Conservation (phyloP, 2,329 filamentous ascomycete species). For the Phaeosphaeriaceae sp. region DNA sequence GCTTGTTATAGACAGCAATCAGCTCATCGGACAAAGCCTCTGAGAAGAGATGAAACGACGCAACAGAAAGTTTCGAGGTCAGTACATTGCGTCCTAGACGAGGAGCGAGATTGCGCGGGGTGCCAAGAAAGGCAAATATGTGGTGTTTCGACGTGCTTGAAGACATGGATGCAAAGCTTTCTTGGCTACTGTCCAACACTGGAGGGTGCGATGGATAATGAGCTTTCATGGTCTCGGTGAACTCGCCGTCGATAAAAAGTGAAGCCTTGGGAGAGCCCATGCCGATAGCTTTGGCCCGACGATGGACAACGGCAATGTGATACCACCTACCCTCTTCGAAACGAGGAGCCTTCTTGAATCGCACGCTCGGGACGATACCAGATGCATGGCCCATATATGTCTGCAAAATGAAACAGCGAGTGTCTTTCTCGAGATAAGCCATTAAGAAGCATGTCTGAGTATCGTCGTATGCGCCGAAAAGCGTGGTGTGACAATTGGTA, state of each 20-base stretch:
- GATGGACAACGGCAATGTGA: slow-evolving; percentile 88
- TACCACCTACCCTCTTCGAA: slow-evolving; percentile 88
- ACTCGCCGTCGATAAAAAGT: slow-evolving; percentile 91
- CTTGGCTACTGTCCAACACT: slow-evolving; percentile 66
- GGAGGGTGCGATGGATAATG: slow-evolving; percentile 83
- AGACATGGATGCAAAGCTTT: slow-evolving; percentile 75
- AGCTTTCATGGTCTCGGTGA: slow-evolving; percentile 89
- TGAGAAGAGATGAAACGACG: slow-evolving; percentile 87
- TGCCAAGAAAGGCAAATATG: slow-evolving; percentile 92
- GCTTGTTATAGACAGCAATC: slow-evolving; percentile 86
- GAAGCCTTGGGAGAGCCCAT: slow-evolving; percentile 81
- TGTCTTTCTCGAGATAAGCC: slow-evolving; percentile 92
- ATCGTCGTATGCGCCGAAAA: slow-evolving; percentile 93
- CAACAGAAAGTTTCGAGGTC: slow-evolving; percentile 84
- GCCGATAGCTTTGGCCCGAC: slow-evolving; percentile 70
- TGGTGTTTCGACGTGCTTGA: slow-evolving; percentile 67
- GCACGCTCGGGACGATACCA: slow-evolving; percentile 78
- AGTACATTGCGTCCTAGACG: slow-evolving; percentile 77
- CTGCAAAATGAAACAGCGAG: slow-evolving; percentile 91
- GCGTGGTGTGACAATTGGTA: slow-evolving; percentile 82
- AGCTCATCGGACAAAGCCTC: slow-evolving; percentile 90
- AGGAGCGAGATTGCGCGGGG: slow-evolving; percentile 84
- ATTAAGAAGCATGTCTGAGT: slow-evolving; percentile 93
- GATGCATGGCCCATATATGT: slow-evolving; percentile 83
- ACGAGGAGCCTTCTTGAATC: slow-evolving; percentile 85